These are phyloP conservation scores for Biancaea sappan DNA, from an alignment of 306 rosid species.

Conservation along the genomic window DNA sequence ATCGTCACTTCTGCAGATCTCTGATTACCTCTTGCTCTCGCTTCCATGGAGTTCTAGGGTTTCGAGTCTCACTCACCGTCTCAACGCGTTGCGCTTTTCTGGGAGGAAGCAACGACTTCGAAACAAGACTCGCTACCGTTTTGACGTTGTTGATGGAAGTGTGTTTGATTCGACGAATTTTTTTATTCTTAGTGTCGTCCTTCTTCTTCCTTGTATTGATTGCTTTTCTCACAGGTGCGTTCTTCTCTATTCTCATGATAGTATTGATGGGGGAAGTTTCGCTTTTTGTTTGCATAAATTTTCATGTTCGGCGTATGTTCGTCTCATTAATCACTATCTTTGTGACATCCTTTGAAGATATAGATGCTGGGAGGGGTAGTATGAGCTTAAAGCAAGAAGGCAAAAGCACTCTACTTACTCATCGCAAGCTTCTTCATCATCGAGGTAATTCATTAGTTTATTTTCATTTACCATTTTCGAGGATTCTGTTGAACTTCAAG, in stretches of 20 bases:
- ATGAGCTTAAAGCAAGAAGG: slow-evolving; percentile 12
- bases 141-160: slow-evolving; percentile 6
- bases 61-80: neutral
- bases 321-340: neutral
- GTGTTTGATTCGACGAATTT: neutral
- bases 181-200: neutral
- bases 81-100: neutral
- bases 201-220: slow-evolving; percentile 27
- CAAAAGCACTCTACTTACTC: slow-evolving; percentile 25
- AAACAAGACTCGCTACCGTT: neutral
- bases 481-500: no score
- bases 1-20: slow-evolving; percentile 10
- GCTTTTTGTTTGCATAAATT: slow-evolving; percentile 5
- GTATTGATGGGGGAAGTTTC: neutral
- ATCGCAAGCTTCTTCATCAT: slow-evolving; percentile 59
- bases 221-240: slow-evolving; percentile 31
- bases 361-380: neutral
- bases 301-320: neutral
- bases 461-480: neutral
- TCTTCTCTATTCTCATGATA: neutral
- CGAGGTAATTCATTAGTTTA: slow-evolving; percentile 23
- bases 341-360: slow-evolving; percentile 29
- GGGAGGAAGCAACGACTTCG: neutral
- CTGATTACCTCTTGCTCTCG: neutral
- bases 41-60: slow-evolving; percentile 2